phyloP scores from a whole-genome alignment of 257 asterid genomes.

The Solanum tacnaense region DNA sequence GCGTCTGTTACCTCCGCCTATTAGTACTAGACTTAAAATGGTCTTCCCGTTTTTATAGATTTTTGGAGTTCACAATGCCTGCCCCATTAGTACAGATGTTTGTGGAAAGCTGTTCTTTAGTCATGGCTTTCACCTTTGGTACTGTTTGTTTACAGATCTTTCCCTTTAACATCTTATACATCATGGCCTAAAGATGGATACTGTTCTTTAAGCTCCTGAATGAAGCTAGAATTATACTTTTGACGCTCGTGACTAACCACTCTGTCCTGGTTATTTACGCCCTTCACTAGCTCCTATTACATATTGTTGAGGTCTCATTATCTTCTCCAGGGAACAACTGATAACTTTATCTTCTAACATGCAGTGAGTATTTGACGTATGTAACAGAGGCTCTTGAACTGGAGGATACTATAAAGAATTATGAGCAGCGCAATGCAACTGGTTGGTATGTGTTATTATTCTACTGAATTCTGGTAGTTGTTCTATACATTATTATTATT shows the following conservation, averaged over 20 bases:
- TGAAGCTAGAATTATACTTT: background rate
- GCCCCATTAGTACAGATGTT: background rate
- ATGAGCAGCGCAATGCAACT: constrained; percentile 68
- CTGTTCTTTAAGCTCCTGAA: background rate
- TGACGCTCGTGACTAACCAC: background rate
- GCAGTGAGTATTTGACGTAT: constrained; percentile 86
- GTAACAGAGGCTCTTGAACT: constrained; percentile 95
- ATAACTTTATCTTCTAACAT: constrained; percentile 10
- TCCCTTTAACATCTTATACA: background rate
- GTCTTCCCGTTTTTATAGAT: background rate
- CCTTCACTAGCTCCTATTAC: background rate
- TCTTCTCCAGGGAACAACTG: background rate
- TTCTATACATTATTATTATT: background rate
- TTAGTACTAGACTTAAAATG: background rate
- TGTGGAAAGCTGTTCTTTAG: background rate
- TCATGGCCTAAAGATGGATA: background rate
- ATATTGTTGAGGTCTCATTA: background rate
- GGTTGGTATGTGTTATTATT: constrained; percentile 69
- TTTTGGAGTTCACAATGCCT: background rate
- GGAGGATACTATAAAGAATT: constrained; percentile 90
- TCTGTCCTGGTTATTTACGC: background rate
- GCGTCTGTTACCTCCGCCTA: background rate
- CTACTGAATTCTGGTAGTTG: constrained; percentile 4
- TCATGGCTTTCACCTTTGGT: background rate
- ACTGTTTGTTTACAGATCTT: background rate